Percentiles rank a stretch among this genome's conserved stretches.
Evolutionary conservation across 2,329 filamentous ascomycete genomes (phyloP).

Genomic region (Cercospora zeina): DNA sequence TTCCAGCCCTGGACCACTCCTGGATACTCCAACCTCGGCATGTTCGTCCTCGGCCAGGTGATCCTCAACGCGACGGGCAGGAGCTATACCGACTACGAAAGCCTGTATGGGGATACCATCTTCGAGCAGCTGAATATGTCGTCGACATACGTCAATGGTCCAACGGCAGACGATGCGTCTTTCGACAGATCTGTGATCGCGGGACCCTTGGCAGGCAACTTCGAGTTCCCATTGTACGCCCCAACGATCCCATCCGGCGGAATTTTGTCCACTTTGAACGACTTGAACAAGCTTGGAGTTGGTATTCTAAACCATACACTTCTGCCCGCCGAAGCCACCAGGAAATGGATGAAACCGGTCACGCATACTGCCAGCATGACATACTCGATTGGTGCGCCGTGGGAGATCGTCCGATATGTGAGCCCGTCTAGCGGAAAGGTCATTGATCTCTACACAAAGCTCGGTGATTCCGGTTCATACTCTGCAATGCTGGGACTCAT

Average conservation of each 20-base stretch:
- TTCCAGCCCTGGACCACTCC: constrained; percentile 12
- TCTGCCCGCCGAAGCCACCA: constrained; percentile 41
- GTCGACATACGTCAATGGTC: constrained; percentile 40
- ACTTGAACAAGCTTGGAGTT: constrained; percentile 14
- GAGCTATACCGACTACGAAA: constrained; percentile 46
- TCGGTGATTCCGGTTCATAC: constrained; percentile 42
- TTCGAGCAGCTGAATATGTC: constrained; percentile 29
- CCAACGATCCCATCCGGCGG: constrained; percentile 11
- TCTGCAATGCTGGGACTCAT: constrained; percentile 42
- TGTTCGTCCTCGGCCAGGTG: constrained; percentile 12
- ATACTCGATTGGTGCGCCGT: constrained; percentile 48
- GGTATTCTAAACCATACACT: constrained; percentile 9
- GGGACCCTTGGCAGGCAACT: background rate
- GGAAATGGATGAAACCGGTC: constrained; percentile 49
- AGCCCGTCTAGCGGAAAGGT: constrained; percentile 37
- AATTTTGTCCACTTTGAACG: constrained; percentile 9
- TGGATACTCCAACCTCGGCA: constrained; percentile 14
- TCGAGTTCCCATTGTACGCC: background rate
- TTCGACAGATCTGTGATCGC: background rate
- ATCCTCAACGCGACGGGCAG: constrained; percentile 44
- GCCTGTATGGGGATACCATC: constrained; percentile 47
- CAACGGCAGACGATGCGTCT: background rate
- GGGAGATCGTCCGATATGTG: constrained; percentile 45
- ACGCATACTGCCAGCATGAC: constrained; percentile 42
- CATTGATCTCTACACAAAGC: constrained; percentile 52